Conservation (phyloP, 345 rosid genomes). For the Passiflora organensis region DNA sequence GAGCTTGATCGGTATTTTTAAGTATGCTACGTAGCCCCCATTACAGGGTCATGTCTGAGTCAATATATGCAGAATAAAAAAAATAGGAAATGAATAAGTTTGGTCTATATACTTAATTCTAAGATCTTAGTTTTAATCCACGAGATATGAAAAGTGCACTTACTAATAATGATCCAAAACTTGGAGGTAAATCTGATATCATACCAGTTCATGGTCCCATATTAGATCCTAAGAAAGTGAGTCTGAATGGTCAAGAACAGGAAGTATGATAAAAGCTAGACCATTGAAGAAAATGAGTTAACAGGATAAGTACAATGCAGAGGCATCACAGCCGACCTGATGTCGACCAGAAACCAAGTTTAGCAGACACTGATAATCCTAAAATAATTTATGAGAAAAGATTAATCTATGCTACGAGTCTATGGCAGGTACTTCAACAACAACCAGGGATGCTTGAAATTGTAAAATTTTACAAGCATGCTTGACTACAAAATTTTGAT, state of each 20-base stretch:
- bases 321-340: conserved; percentile 11
- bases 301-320: background rate
- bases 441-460: conserved; percentile 40
- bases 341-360: background rate
- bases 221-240: too few species aligned
- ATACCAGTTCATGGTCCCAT: too few species aligned
- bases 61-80: background rate
- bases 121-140: too few species aligned
- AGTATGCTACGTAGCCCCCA: too few species aligned
- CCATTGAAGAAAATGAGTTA: background rate
- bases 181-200: too few species aligned
- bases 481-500: conserved; percentile 16
- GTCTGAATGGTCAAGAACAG: background rate
- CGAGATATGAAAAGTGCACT: too few species aligned
- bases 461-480: conserved; percentile 37
- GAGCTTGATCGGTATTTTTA: too few species aligned
- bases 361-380: background rate
- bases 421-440: conserved; percentile 29
- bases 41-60: background rate
- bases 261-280: background rate
- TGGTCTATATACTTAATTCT: too few species aligned
- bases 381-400: conserved; percentile 11
- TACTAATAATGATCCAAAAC: too few species aligned
- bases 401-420: conserved; percentile 26
- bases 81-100: too few species aligned